phyloP scores from a whole-genome alignment of 2,329 filamentous ascomycete genomes.

The Pseudopyrenochaeta lycopersici region DNA sequence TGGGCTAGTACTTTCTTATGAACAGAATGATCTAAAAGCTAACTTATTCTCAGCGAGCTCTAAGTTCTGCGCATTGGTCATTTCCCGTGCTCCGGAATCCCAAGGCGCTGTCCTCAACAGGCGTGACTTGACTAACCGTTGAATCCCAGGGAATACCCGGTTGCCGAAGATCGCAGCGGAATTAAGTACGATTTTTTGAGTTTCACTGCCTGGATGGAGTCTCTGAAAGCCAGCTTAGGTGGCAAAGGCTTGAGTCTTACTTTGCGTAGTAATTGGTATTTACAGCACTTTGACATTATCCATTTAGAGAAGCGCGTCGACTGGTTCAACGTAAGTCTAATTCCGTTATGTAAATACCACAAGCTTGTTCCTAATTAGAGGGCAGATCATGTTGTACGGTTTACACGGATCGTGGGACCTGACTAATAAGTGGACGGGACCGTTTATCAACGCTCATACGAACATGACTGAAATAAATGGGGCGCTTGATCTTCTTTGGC shows the following conservation, averaged over 20 bases:
- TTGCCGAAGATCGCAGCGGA: constrained; percentile 47
- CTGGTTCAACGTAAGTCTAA: constrained; percentile 46
- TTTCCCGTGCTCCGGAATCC: too few species aligned
- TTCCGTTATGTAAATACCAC: neutral
- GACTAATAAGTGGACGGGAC: constrained; percentile 29
- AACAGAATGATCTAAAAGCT: too few species aligned
- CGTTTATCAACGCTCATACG: constrained; percentile 46
- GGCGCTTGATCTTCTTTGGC: constrained; percentile 56
- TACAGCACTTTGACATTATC: constrained; percentile 25
- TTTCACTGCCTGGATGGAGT: neutral
- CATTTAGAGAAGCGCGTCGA: constrained; percentile 33
- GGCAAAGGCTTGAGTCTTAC: constrained; percentile 22
- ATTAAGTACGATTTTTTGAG: constrained; percentile 17
- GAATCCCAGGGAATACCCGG: constrained; percentile 21
- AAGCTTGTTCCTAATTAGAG: too few species aligned
- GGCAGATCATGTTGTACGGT: constrained; percentile 54
- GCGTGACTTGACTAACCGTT: too few species aligned
- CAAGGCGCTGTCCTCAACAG: too few species aligned
- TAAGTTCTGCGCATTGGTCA: too few species aligned
- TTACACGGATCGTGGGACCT: constrained; percentile 54
- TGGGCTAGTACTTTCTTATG: constrained; percentile 39
- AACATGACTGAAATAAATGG: constrained; percentile 57
- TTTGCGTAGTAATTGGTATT: constrained; percentile 16
- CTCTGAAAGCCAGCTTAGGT: neutral
- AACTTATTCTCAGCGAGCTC: too few species aligned